A percentile compares a stretch with the other conserved stretches of the same genome.
These are phyloP conservation scores for Akanthomyces uredinophilus DNA, from an alignment of 2,329 filamentous ascomycete species.

Conservation along the genomic window DNA sequence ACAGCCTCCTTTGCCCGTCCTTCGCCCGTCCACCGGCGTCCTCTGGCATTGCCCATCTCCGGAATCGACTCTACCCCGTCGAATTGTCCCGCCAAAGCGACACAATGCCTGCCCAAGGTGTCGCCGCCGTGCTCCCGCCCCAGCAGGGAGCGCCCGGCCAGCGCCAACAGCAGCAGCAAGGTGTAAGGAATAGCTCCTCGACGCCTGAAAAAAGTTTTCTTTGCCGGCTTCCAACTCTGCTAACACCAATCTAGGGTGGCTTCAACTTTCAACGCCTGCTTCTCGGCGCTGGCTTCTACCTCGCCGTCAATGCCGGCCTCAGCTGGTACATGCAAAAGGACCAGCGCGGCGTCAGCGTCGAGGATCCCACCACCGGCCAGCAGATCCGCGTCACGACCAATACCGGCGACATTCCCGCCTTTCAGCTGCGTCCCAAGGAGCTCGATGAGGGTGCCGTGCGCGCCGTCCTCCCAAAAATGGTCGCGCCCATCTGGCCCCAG, in stretches of 20 bases:
- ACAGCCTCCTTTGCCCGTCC: not conserved
- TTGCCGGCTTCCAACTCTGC: not conserved
- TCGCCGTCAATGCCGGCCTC: conserved; percentile 55
- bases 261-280: conserved; percentile 42
- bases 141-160: conserved; percentile 10
- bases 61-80: not conserved
- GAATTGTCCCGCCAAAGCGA: not conserved
- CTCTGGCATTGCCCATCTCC: not conserved
- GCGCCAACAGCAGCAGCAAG: conserved; percentile 15
- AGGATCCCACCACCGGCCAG: conserved; percentile 46
- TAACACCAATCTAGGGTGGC: conserved; percentile 22
- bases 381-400: conserved; percentile 49
- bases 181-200: conserved; percentile 17
- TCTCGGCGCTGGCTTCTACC: conserved; percentile 50
- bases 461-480: conserved; percentile 59
- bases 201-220: not conserved
- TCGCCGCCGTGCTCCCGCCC: conserved; percentile 13
- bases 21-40: not conserved
- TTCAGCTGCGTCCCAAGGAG: conserved; percentile 56
- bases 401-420: conserved; percentile 56
- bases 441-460: conserved; percentile 59
- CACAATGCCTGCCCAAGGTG: conserved; percentile 10
- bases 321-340: conserved; percentile 47
- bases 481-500: conserved; percentile 84
- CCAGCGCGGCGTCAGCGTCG: conserved; percentile 41